A percentile compares a stretch with the other conserved stretches of the same genome.
phyloP scores from a whole-genome alignment of 305 asterid genomes.

The Fraxinus paxiana region DNA sequence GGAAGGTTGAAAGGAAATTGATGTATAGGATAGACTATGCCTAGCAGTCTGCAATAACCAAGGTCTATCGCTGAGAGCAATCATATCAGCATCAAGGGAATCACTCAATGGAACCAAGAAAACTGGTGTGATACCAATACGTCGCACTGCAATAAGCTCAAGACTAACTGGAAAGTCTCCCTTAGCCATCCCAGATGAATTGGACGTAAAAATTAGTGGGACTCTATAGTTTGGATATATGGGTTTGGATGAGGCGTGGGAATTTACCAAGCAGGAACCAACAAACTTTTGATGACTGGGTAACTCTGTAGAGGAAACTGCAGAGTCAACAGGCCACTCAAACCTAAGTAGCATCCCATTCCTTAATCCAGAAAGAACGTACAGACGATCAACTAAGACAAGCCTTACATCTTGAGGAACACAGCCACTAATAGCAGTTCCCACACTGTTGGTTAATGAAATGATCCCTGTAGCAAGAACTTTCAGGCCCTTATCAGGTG shows the following conservation, averaged over 20 bases:
- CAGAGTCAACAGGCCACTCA: conserved; percentile 78
- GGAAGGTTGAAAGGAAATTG: conserved; percentile 90
- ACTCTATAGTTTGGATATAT: conserved; percentile 34
- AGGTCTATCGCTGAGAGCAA: conserved; percentile 97
- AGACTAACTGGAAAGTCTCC: conserved; percentile 55
- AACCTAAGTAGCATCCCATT: conserved; percentile 99
- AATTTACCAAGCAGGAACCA: conserved; percentile 42
- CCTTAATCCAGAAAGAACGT: conserved; percentile 89
- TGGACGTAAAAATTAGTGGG: conserved; percentile 31
- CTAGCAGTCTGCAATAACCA: conserved; percentile 97
- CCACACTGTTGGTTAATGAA: conserved; percentile 67
- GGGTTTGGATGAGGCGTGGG: conserved; percentile 29
- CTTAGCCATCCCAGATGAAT: conserved; percentile 44
- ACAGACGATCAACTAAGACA: conserved; percentile 76
- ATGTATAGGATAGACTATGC: conserved; percentile 88
- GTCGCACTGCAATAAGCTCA: conserved; percentile 89
- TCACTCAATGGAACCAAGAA: conserved; percentile 83
- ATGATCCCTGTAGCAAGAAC: conserved; percentile 69
- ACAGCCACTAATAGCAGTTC: conserved; percentile 75
- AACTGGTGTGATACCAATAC: conserved; percentile 91
- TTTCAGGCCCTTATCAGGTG: conserved; percentile 58
- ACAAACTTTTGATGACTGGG: conserved; percentile 32
- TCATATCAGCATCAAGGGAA: conserved; percentile 76
- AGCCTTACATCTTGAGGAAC: conserved; percentile 94
- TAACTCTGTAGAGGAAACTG: conserved; percentile 34